Conservation (phyloP, 192 early-diverging fungal genomes). For the Coemansia reversa region DNA sequence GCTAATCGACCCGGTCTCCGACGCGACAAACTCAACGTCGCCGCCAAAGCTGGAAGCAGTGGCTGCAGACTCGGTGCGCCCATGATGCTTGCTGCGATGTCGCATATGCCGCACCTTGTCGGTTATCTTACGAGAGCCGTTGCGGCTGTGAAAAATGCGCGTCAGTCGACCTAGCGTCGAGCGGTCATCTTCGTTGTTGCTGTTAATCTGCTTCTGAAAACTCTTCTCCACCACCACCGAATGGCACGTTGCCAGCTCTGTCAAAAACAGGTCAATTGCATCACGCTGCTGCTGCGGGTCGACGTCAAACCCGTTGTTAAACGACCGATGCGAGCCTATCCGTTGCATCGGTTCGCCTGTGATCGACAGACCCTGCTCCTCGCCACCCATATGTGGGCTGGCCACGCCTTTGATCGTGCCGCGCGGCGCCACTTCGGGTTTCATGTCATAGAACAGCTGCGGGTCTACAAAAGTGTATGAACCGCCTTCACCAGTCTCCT, state of each 20-base stretch:
- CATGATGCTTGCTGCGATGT: slow-evolving; percentile 46
- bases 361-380: slow-evolving; percentile 11
- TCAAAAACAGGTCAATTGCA: slow-evolving; percentile 68
- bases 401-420: slow-evolving; percentile 13
- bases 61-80: slow-evolving; percentile 43
- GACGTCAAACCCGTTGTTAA: slow-evolving; percentile 44
- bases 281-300: slow-evolving; percentile 64
- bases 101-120: slow-evolving; percentile 49
- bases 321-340: slow-evolving; percentile 46
- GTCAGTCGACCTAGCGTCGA: slow-evolving; percentile 41
- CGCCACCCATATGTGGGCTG: slow-evolving; percentile 2
- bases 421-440: slow-evolving; percentile 45
- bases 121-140: slow-evolving; percentile 36
- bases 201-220: slow-evolving; percentile 40
- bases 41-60: slow-evolving; percentile 32
- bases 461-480: slow-evolving; percentile 84
- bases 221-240: slow-evolving; percentile 87
- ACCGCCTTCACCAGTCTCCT: slow-evolving; percentile 52
- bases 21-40: slow-evolving; percentile 43
- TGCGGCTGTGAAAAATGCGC: slow-evolving; percentile 30
- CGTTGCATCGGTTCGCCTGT: slow-evolving; percentile 26
- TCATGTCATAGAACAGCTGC: slow-evolving; percentile 70
- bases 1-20: slow-evolving; percentile 6
- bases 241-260: slow-evolving; percentile 87
- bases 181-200: slow-evolving; percentile 38